Evolutionary conservation across 2,329 filamentous ascomycete genomes (phyloP).

Genomic region (Colletotrichum sp.): DNA sequence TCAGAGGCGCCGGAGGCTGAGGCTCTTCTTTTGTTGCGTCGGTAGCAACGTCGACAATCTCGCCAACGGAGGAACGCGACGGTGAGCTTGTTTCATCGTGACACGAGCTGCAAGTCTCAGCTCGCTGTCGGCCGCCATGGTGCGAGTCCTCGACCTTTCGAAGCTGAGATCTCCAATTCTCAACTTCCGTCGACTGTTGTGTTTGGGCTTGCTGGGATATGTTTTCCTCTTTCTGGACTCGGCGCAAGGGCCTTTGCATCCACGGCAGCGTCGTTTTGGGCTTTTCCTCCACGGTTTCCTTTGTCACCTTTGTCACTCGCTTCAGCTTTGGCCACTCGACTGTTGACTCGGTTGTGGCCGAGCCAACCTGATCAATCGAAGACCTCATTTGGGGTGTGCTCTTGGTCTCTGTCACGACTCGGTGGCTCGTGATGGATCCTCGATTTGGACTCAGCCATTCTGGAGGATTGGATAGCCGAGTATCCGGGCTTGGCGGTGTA

Average conservation of each 20-base stretch:
- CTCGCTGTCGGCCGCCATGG: background rate
- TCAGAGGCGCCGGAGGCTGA: background rate
- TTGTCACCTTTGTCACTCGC: slow-evolving; percentile 9
- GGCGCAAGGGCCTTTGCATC: slow-evolving; percentile 6
- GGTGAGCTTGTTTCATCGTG: background rate
- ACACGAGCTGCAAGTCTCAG: background rate
- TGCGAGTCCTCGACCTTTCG: background rate
- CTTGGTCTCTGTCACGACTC: background rate
- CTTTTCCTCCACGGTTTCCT: background rate
- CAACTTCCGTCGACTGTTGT: background rate
- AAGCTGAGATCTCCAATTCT: slow-evolving; percentile 11
- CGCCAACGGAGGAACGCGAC: background rate
- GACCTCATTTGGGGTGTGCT: background rate
- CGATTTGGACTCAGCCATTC: background rate
- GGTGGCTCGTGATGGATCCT: background rate
- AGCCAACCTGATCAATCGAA: background rate
- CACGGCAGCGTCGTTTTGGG: background rate
- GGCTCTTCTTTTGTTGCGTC: background rate
- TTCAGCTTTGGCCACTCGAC: slow-evolving; percentile 18
- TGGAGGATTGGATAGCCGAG: background rate
- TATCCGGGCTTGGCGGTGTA: background rate
- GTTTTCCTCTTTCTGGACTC: slow-evolving; percentile 16
- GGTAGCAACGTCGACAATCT: background rate
- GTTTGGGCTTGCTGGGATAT: background rate
- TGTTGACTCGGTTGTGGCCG: background rate